Conservation (phyloP, 371 early-diverging fungal genomes). For the Circinella umbellata region DNA sequence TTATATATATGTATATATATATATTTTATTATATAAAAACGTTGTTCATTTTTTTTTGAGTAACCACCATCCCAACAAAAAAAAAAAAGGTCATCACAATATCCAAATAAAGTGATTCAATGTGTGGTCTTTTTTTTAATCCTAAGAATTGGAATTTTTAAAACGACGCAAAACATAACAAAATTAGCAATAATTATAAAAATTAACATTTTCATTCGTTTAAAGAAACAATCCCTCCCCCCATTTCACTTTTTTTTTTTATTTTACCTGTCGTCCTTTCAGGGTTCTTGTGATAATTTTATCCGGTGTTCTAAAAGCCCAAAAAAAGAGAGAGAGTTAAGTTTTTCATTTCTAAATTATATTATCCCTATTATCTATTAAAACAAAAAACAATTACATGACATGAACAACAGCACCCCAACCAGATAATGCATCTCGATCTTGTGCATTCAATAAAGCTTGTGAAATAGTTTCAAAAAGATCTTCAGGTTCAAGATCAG, state of each 20-base stretch:
- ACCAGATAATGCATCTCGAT: constrained; percentile 98
- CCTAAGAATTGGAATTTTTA: neutral
- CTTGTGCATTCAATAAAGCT: constrained; percentile 96
- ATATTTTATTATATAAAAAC: no score
- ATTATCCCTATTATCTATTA: neutral
- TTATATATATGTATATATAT: no score
- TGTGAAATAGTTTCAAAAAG: constrained; percentile 98
- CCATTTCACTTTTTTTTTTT: neutral
- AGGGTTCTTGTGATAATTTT: constrained; percentile 86
- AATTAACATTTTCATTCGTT: no score
- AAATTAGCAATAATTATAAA: no score
- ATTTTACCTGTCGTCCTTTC: constrained; percentile 83
- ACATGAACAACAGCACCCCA: constrained; percentile 99
- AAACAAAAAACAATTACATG: constrained; percentile 60
- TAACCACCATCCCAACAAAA: no score
- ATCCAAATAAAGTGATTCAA: no score
- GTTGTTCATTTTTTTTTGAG: no score
- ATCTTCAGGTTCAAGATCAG: constrained; percentile 97
- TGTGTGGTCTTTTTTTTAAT: neutral
- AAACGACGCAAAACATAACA: no score
- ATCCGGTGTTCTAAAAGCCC: constrained; percentile 77
- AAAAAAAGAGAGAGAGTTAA: no score
- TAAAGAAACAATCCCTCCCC: no score
- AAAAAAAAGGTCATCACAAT: no score
- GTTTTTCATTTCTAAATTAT: neutral